phyloP scores from a whole-genome alignment of 2,329 filamentous ascomycete species.

The Falciphora oryzae region DNA sequence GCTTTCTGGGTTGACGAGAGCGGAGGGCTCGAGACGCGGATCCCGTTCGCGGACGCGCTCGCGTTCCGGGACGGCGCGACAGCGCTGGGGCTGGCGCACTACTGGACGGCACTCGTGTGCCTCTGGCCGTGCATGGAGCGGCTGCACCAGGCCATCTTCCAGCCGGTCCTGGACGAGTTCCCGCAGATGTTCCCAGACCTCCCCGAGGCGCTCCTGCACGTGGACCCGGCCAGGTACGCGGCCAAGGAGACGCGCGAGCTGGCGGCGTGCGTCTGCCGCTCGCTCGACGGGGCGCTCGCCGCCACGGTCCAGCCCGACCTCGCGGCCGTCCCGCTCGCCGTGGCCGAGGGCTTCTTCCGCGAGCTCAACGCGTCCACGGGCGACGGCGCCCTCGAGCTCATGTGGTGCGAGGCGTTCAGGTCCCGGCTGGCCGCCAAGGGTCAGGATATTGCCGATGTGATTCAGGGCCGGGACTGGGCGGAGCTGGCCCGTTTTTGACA shows the following conservation, averaged over 20 bases:
- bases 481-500: conserved; percentile 21
- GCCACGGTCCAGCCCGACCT: conserved; percentile 41
- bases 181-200: conserved; percentile 33
- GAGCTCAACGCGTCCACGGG: conserved; percentile 31
- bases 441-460: conserved; percentile 32
- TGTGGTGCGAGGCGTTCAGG: conserved; percentile 43
- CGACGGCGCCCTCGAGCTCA: conserved; percentile 37
- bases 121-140: conserved; percentile 43
- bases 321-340: conserved; percentile 35
- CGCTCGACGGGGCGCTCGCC: conserved; percentile 40
- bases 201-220: conserved; percentile 16
- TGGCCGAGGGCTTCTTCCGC: conserved; percentile 37
- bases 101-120: conserved; percentile 46
- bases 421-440: conserved; percentile 33
- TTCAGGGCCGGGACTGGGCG: conserved; percentile 34
- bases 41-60: conserved; percentile 40
- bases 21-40: conserved; percentile 22
- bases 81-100: conserved; percentile 44
- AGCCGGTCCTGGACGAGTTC: conserved; percentile 36
- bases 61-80: conserved; percentile 38
- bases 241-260: conserved; percentile 35
- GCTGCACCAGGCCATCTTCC: conserved; percentile 38
- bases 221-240: conserved; percentile 26
- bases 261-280: conserved; percentile 44
- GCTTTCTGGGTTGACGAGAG: conserved; percentile 34